Evolutionary conservation across 208 protist species (phyloP), one percentile per base, ranked within the genome.

Genomic region (Vickermania spadyakhi): DNA sequence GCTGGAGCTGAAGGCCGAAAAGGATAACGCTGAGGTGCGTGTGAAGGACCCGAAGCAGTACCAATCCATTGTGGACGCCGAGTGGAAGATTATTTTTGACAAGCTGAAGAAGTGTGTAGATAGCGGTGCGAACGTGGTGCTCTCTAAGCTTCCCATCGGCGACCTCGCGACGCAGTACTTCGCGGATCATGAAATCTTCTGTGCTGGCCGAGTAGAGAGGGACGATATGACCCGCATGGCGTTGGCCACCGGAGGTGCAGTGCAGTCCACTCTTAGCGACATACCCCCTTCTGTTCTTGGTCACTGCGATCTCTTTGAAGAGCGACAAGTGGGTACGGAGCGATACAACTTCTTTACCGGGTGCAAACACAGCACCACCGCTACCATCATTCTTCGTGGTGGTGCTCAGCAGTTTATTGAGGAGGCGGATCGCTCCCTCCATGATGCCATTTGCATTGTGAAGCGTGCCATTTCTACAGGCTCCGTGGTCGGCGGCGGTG

Each of bases 151-250:
- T 26, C 93, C 99, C 23, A 99, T 99, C 75, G 99, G 99, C 63
- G 99, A 99, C 80, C 73, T 99, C 27, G 99, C 99, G 0, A 99
- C 99, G 31, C 99, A 99, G 86, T 99, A 98, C 87, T 99, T 99
- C 85, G 98, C 98, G n/a, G 99, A 99, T 75, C 77, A 94, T 52
- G 87, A 96, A 59, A 91, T 99, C 52, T 99, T 99, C 86, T 99
- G 98, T 81, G 99, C 98, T 27, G 99, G 99, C 36, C 96, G 99
- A 65, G 99, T 99, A 3, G 66, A 95, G 22, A 81, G 96, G 13
- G 98, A 98, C 62, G 98, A 98, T 69, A 86, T 97, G 77, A 81
- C 70, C 36, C 84, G 98, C 55, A 95, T 99, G 14, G 84, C 82
- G 30, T 91, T 98, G 68, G 98, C 98, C 29, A 99, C 97, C 23